Percentiles rank a stretch among this genome's conserved stretches.
Evolutionary conservation across 352 stramenopile species (phyloP).

Genomic region (Peronospora destructor): DNA sequence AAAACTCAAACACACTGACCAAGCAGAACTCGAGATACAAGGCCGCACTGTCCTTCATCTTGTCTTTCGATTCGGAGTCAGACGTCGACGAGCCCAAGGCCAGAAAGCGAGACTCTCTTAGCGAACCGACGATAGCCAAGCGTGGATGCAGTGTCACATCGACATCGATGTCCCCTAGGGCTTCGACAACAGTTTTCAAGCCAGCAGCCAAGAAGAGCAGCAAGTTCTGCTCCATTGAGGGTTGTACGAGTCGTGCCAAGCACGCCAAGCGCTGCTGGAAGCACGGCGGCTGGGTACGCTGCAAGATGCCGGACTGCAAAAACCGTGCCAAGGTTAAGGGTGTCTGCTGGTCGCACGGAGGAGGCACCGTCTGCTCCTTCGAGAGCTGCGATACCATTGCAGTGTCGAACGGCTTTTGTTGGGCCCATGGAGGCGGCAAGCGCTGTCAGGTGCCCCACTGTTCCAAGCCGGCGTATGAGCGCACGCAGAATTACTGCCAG

Average conservation of each 20-base stretch:
- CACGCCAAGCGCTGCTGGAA: slow-evolving; percentile 54
- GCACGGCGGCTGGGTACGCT: slow-evolving; percentile 51
- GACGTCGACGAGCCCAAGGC: slow-evolving; percentile 11
- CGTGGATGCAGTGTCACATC: slow-evolving; percentile 12
- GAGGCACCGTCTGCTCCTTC: slow-evolving; percentile 44
- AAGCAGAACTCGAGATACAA: slow-evolving; percentile 22
- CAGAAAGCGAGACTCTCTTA: slow-evolving; percentile 16
- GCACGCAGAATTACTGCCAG: slow-evolving; percentile 52
- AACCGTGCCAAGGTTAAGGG: slow-evolving; percentile 65
- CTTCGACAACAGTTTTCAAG: slow-evolving; percentile 1
- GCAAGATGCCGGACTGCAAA: slow-evolving; percentile 49
- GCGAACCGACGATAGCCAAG: slow-evolving; percentile 15
- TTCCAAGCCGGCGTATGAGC: slow-evolving; percentile 50
- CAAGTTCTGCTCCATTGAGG: slow-evolving; percentile 50
- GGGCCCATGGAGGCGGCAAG: slow-evolving; percentile 37
- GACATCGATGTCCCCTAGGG: background rate
- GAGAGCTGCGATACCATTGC: slow-evolving; percentile 46
- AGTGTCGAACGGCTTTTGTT: slow-evolving; percentile 47
- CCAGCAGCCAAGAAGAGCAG: slow-evolving; percentile 35
- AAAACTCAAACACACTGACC: slow-evolving; percentile 9
- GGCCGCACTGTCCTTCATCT: slow-evolving; percentile 29
- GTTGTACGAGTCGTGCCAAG: slow-evolving; percentile 42
- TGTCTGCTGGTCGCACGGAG: slow-evolving; percentile 58
- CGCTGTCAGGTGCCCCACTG: slow-evolving; percentile 40
- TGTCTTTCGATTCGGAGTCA: slow-evolving; percentile 26